Base-by-base conservation (phyloP, 1,284 basidiomycete genomes). In the Thelephora terrestris region DNA sequence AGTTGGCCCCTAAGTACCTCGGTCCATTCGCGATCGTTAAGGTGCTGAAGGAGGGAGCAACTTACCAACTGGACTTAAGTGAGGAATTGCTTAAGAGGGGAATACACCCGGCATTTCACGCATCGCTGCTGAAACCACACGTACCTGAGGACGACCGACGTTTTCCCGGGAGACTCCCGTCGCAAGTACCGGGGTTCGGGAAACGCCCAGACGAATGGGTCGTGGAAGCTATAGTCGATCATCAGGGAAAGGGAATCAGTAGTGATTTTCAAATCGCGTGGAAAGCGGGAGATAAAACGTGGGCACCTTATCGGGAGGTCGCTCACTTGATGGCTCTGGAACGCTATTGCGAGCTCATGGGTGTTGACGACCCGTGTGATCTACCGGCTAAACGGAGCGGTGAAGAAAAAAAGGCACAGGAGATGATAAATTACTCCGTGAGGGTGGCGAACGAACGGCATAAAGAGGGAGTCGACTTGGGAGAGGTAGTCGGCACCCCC, bases 181-280 rank as follows among this genome's bases (percentile, higher is more conserved):
- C 34, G 1, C 59, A 61, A 29, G 40, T 62, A 0, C 25, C 49
- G 0, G 47, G 46, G 42, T 38, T 56, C 12, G 44, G 38, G 12
- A 45, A 43, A 21, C 43, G n/a, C n/a, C n/a, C 54, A 2, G 50
- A 53, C 2, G 63, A 70, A 44, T 68, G 62, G 63, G 56, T 55
- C 1, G 59, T 69, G 0, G 55, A 67, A 4, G 43, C 56, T 1
- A 65, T 71, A 0, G 9, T 61, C 0, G 36, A 51, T 0, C 69
- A 71, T 47, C 23, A 48, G 1, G 64, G 66, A n/a, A 50, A 54
- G 18, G 61, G 59, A 0, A 39, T 43, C 1, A 35, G 49, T 0
- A 38, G 62, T 0, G 12, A 57, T 3, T 70, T 69, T 47, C 49
- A 66, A n/a, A 53, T 71, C 0, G 37, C 50, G 16, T 73, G 68